Percentiles rank a stretch among this genome's conserved stretches.
These are phyloP conservation scores for Calonectria honghensis DNA, from an alignment of 2,329 filamentous ascomycete genomes.

Conservation along the genomic window DNA sequence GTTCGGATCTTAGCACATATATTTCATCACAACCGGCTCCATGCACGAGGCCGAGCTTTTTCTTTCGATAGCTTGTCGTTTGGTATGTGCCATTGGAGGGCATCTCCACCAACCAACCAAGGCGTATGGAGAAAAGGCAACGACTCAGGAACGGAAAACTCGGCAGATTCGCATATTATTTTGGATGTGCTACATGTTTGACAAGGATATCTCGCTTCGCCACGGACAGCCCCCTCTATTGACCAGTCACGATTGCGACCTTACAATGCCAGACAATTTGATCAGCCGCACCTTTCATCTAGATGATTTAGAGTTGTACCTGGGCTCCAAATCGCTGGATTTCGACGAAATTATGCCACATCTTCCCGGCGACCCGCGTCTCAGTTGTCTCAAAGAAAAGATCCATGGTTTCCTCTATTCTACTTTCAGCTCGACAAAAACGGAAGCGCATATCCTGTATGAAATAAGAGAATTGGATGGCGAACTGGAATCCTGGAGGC, in stretches of 20 bases:
- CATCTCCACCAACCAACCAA: constrained; percentile 58
- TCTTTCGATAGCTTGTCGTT: constrained; percentile 66
- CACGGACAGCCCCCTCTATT: constrained; percentile 72
- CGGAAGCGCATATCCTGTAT: constrained; percentile 72
- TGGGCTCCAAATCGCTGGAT: neutral
- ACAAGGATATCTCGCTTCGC: constrained; percentile 74
- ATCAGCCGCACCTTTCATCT: constrained; percentile 47
- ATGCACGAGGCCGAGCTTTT: constrained; percentile 67
- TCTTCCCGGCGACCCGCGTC: constrained; percentile 67
- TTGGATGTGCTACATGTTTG: constrained; percentile 73
- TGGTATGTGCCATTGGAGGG: constrained; percentile 69
- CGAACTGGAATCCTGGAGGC: constrained; percentile 73
- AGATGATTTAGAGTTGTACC: neutral
- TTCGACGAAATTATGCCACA: constrained; percentile 53
- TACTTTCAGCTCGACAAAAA: constrained; percentile 66
- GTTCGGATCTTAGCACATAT: constrained; percentile 58
- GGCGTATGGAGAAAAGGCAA: constrained; percentile 39
- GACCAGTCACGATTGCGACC: constrained; percentile 62
- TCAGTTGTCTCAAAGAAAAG: constrained; percentile 72
- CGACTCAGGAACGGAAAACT: constrained; percentile 53
- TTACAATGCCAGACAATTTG: constrained; percentile 53
- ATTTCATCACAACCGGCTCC: constrained; percentile 67
- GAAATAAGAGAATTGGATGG: constrained; percentile 75
- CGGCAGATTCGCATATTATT: constrained; percentile 66
- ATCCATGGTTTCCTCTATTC: constrained; percentile 70